phyloP scores from a whole-genome alignment of 768 basidiomycete genomes.

The Phanerochaete carnosa region DNA sequence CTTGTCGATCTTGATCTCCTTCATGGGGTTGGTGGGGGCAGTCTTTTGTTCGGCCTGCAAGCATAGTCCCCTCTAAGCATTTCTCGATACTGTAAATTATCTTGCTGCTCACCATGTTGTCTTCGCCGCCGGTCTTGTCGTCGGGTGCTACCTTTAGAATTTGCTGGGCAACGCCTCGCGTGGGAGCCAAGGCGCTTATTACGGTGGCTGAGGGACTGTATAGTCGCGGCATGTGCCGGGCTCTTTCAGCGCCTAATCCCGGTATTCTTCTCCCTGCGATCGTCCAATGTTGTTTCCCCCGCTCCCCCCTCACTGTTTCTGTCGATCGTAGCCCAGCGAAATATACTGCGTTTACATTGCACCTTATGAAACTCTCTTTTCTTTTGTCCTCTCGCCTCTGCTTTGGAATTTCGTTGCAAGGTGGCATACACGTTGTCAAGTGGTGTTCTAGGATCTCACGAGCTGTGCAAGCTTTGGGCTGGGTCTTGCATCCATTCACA shows the following conservation, averaged over 20 bases:
- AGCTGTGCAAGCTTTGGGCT: not conserved
- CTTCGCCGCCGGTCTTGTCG: constrained; percentile 16
- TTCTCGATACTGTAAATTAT: not conserved
- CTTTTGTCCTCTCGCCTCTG: not conserved
- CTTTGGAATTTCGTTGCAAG: too few relatives aligned
- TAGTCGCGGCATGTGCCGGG: not conserved
- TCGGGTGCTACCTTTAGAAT: constrained; percentile 16
- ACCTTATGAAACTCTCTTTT: not conserved
- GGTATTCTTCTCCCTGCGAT: too few relatives aligned
- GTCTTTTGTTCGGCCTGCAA: constrained; percentile 83
- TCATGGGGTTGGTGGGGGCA: constrained; percentile 89
- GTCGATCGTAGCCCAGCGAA: not conserved
- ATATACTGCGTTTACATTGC: not conserved
- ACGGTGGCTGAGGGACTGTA: constrained; percentile 4
- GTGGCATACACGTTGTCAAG: too few relatives aligned
- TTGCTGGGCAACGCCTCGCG: constrained; percentile 2
- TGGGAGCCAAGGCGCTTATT: not conserved
- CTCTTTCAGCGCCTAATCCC: not conserved
- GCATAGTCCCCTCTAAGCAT: constrained; percentile 8
- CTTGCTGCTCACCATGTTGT: constrained; percentile 15
- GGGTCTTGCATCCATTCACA: not conserved
- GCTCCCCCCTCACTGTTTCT: not conserved
- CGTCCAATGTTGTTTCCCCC: not conserved
- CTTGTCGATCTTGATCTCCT: constrained; percentile 96
- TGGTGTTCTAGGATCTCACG: too few relatives aligned